A percentile compares a stretch with the other conserved stretches of the same genome.
These are phyloP conservation scores for Raffaelea arxii DNA, from an alignment of 2,329 filamentous ascomycete genomes.

Conservation along the genomic window DNA sequence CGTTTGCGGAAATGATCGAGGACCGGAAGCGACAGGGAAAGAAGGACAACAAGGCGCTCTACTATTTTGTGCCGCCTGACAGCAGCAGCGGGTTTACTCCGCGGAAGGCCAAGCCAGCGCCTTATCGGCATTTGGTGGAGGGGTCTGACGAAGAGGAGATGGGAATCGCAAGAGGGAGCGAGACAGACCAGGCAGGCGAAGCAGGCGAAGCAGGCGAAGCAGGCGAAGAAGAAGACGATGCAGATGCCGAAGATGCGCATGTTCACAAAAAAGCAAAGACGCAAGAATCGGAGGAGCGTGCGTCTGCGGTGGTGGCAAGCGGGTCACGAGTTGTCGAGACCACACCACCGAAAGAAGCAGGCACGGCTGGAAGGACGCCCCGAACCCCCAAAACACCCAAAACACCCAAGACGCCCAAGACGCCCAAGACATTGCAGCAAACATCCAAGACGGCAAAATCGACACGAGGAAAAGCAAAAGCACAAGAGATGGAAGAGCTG, in stretches of 20 bases:
- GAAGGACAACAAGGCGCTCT: conserved; percentile 38
- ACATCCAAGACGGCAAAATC: conserved; percentile 6
- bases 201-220: background rate
- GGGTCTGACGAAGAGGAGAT: too few species aligned
- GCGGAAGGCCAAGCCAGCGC: conserved; percentile 36
- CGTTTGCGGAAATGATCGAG: conserved; percentile 41
- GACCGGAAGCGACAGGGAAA: conserved; percentile 48
- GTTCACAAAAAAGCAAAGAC: conserved; percentile 28
- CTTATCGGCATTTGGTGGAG: conserved; percentile 39
- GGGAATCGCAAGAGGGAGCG: too few species aligned
- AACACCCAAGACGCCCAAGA: conserved; percentile 7
- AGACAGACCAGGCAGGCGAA: background rate
- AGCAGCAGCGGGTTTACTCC: conserved; percentile 31
- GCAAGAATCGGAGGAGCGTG: conserved; percentile 7
- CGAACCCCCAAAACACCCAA: conserved; percentile 3
- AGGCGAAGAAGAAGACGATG: too few species aligned
- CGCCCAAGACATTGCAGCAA: conserved; percentile 2
- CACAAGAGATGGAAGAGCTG: too few species aligned
- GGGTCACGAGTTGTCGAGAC: too few species aligned
- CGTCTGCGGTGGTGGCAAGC: background rate
- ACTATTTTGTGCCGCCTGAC: conserved; percentile 44
- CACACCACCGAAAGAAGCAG: too few species aligned
- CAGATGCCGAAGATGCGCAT: conserved; percentile 17
- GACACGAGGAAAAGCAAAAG: background rate
- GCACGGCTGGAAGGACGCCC: too few species aligned